These are phyloP conservation scores for Sungouiella blattae DNA, from an alignment of 805 yeast species.

Conservation along the genomic window DNA sequence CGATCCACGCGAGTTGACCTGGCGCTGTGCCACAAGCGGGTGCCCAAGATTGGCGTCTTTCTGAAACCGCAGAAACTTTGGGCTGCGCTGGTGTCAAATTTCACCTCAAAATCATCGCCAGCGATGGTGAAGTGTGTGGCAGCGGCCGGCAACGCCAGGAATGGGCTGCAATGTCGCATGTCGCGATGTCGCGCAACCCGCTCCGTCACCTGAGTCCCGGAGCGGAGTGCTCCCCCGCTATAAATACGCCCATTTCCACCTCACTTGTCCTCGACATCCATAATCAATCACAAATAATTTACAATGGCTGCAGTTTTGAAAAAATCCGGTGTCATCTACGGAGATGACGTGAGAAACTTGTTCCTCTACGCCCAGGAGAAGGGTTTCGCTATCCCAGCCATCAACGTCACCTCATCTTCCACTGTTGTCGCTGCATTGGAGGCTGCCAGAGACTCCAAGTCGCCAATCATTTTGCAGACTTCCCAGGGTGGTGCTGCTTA, in stretches of 20 bases:
- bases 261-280: no score
- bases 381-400: constrained; percentile 97
- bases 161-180: constrained; percentile 1
- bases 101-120: no score
- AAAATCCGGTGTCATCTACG: constrained; percentile 97
- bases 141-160: no score
- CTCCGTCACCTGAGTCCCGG: constrained; percentile 13
- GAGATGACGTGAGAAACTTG: constrained; percentile 86
- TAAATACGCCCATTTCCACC: constrained; percentile 1
- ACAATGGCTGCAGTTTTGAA: constrained; percentile 37
- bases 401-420: constrained; percentile 96
- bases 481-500: constrained; percentile 99
- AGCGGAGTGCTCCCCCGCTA: constrained; percentile 19
- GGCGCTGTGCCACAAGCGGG: no score
- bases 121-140: no score
- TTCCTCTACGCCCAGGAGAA: constrained; percentile 91
- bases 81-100: no score
- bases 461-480: constrained; percentile 95
- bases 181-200: constrained; percentile 8
- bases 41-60: no score
- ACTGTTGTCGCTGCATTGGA: constrained; percentile 63
- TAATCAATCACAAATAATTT: neutral
- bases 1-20: no score
- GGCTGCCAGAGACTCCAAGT: constrained; percentile 49
- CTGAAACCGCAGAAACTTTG: no score